Evolutionary conservation across 495 filamentous ascomycete genomes (phyloP).

Genomic region (Penicillium angulare): DNA sequence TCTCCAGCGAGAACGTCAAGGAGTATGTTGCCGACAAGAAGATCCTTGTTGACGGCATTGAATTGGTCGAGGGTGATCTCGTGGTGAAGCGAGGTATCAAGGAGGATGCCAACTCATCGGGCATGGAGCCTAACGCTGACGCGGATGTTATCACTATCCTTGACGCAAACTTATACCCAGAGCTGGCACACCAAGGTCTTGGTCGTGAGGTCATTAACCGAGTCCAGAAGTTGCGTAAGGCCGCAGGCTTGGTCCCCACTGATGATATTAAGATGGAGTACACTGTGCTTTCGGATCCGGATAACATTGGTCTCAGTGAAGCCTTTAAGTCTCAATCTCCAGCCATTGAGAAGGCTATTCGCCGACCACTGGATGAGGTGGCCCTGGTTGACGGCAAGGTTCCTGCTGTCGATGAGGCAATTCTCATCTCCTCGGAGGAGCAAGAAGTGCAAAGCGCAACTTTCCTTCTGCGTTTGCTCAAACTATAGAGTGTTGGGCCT

Average conservation of each 20-base stretch:
- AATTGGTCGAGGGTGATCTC: conserved; percentile 75
- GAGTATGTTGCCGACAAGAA: conserved; percentile 64
- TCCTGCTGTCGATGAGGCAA: conserved; percentile 51
- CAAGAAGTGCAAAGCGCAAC: conserved; percentile 86
- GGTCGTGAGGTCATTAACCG: conserved; percentile 82
- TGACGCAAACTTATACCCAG: conserved; percentile 70
- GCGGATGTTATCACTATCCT: conserved; percentile 78
- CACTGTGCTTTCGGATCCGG: conserved; percentile 69
- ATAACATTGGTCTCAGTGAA: conserved; percentile 68
- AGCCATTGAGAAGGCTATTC: conserved; percentile 74
- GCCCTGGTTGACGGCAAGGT: conserved; percentile 61
- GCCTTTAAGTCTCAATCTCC: conserved; percentile 68
- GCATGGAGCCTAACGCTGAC: conserved; percentile 82
- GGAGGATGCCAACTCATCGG: conserved; percentile 61
- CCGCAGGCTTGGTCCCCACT: conserved; percentile 74
- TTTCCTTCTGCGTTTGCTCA: conserved; percentile 79
- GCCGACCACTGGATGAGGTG: conserved; percentile 77
- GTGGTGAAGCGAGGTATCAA: conserved; percentile 77
- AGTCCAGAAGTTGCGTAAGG: conserved; percentile 77
- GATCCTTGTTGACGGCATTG: conserved; percentile 81
- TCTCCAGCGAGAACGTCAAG: conserved; percentile 78
- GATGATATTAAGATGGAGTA: conserved; percentile 89
- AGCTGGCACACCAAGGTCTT: conserved; percentile 71
- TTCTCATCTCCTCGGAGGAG: conserved; percentile 79
- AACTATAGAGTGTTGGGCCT: conserved; percentile 50